Evolutionary conservation across 164 flowering plant genomes (phyloP), one percentile per base, ranked within the genome.

Genomic region (Euptelea pleiosperma): DNA sequence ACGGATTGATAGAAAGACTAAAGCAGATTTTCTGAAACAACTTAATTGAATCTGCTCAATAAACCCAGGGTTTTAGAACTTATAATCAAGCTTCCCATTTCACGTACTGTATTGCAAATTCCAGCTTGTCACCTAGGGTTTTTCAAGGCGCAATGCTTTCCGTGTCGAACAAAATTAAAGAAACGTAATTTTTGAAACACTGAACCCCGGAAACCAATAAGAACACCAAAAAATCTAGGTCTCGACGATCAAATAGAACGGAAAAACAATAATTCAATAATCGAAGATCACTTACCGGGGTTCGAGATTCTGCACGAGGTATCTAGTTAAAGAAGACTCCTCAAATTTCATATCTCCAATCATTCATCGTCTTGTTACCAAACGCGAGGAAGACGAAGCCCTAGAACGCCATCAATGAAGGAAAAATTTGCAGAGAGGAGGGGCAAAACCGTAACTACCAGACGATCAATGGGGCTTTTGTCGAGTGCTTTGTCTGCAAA

Each of bases 301-400:
- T 61, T 65, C 34, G 50, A 73, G 73, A 39, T 62, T 73, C 50
- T 58, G 55, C 26, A 63, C 65, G 59, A 73, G 77, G 42, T 61
- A 73, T 40, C 44, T 35, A 39, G 68, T 58, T 26, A 69, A 60
- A 12, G 63, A 69, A 33, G 61, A 44, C 2, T 73, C 77, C 35
- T 62, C 70, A 55, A 65, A 50, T 63, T 69, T 69, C 77, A 73
- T 69, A 26, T 57, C 63, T 45, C 52, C 55, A 35, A 57, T 45
- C 35, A 46, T 52, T 5, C 63, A 57, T 68, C 61, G 41, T 68
- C 64, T 35, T 42, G 3, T 18, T 3, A 48, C 54, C 6, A 24
- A 15, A 18, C 36, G 11, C 36, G 11, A 39, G 42, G 33, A 44
- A 37, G 26, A 37, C 11, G 43, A 62, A 48, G 9, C 63, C 57